These are phyloP conservation scores for Knufia fluminis DNA, from an alignment of 2,329 filamentous ascomycete species.

Conservation along the genomic window DNA sequence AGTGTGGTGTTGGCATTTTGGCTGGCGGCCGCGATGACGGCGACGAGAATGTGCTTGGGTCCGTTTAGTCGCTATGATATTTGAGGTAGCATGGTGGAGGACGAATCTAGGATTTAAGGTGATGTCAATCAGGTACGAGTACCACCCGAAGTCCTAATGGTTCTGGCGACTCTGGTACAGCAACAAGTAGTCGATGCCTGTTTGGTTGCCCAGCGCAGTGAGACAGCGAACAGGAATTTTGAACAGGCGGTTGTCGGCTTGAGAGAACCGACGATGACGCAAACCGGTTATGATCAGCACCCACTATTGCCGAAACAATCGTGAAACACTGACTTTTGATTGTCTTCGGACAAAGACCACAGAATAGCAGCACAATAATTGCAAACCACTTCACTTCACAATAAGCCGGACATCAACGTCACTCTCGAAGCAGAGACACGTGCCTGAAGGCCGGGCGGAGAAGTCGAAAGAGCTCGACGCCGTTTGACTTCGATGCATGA, in stretches of 20 bases:
- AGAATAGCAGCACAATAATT: not conserved
- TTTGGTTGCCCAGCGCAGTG: not conserved
- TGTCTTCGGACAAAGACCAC: slow-evolving; percentile 1
- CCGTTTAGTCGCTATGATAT: not conserved
- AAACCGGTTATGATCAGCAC: slow-evolving; percentile 6
- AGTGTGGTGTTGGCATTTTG: slow-evolving; percentile 2
- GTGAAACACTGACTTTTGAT: not conserved
- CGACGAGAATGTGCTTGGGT: not conserved
- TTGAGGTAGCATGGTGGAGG: not conserved
- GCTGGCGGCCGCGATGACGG: not conserved
- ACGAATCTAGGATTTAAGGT: not conserved
- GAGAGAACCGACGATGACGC: slow-evolving; percentile 1
- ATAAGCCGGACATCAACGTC: not conserved
- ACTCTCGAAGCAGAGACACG: not conserved
- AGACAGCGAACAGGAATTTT: not conserved
- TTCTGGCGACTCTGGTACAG: too few relatives aligned
- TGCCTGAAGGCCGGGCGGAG: too few relatives aligned
- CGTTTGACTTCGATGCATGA: too few relatives aligned
- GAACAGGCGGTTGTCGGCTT: not conserved
- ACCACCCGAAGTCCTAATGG: too few relatives aligned
- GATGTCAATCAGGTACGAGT: not conserved
- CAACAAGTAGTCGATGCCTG: too few relatives aligned
- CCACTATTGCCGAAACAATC: not conserved
- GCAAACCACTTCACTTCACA: not conserved
- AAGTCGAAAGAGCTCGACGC: too few relatives aligned